Evolutionary conservation across 768 basidiomycete species (phyloP).

Genomic region (Rhizopogon salebrosus): DNA sequence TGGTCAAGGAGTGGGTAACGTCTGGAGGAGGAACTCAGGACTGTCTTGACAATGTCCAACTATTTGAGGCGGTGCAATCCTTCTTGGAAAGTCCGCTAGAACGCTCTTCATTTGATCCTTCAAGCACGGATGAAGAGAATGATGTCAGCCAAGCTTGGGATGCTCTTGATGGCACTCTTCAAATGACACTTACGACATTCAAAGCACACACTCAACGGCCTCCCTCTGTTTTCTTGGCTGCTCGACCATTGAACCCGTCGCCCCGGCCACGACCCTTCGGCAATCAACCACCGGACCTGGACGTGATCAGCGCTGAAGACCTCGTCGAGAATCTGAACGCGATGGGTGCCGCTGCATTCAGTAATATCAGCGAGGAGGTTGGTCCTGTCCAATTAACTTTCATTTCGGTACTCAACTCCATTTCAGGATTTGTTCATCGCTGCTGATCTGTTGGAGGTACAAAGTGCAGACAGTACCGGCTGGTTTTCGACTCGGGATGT

Average conservation of each 20-base stretch:
- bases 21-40: slow-evolving; percentile 77
- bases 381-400: slow-evolving; percentile 5
- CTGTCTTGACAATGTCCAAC: slow-evolving; percentile 62
- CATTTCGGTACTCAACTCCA: background rate
- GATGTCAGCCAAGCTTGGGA: slow-evolving; percentile 45
- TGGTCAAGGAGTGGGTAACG: slow-evolving; percentile 67
- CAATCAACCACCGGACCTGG: slow-evolving; percentile 54
- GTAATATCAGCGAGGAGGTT: slow-evolving; percentile 77
- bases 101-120: slow-evolving; percentile 40
- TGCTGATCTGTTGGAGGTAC: slow-evolving; percentile 75
- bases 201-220: slow-evolving; percentile 59
- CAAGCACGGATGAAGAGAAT: slow-evolving; percentile 32
- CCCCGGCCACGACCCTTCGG: slow-evolving; percentile 22
- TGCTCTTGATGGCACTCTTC: slow-evolving; percentile 37
- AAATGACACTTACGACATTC: slow-evolving; percentile 41
- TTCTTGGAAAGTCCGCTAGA: slow-evolving; percentile 58
- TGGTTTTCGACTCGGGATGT: slow-evolving; percentile 68
- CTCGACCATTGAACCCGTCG: slow-evolving; percentile 11
- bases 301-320: slow-evolving; percentile 58
- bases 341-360: slow-evolving; percentile 70
- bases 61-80: slow-evolving; percentile 50
- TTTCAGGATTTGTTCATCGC: slow-evolving; percentile 71
- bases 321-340: slow-evolving; percentile 76
- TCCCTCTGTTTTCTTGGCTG: slow-evolving; percentile 25
- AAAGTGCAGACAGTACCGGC: slow-evolving; percentile 71